Conservation (phyloP, 495 filamentous ascomycete genomes). For the Astrothelium macrocarpum region DNA sequence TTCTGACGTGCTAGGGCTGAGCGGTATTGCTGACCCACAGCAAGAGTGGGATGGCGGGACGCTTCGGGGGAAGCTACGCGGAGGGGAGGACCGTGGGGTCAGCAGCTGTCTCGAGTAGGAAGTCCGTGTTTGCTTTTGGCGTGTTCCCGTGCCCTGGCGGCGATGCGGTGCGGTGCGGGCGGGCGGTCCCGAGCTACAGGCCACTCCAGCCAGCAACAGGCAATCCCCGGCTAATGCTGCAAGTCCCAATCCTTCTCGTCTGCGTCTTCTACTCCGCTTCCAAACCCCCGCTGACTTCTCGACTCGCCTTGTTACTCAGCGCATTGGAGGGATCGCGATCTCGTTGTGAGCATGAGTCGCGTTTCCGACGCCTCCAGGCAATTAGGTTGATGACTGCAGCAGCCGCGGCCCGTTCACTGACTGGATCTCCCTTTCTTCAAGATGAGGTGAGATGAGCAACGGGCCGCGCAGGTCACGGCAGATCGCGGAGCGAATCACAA, state of each 20-base stretch:
- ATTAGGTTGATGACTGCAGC: slow-evolving; percentile 6
- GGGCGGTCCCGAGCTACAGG: slow-evolving; percentile 5
- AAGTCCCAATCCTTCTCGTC: not conserved
- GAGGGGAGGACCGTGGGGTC: not conserved
- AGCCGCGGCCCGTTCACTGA: not conserved
- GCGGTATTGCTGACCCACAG: not conserved
- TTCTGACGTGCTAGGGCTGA: slow-evolving; percentile 3
- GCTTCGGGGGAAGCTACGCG: not conserved
- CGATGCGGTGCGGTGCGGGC: slow-evolving; percentile 7
- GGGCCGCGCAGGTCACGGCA: not conserved
- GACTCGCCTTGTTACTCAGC: not conserved
- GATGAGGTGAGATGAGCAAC: slow-evolving; percentile 2
- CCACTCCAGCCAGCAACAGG: not conserved
- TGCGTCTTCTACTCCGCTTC: not conserved
- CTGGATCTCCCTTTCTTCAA: not conserved
- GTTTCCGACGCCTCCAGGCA: not conserved
- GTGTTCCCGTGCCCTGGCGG: not conserved
- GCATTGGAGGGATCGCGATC: not conserved
- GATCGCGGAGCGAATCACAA: not conserved
- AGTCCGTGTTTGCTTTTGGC: not conserved
- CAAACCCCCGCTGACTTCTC: not conserved
- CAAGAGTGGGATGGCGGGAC: not conserved
- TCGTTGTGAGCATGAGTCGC: not conserved
- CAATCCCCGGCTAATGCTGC: not conserved
- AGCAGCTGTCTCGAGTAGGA: not conserved